A percentile compares a stretch with the other conserved stretches of the same genome.
phyloP scores from a whole-genome alignment of 106 monocot species.

The Dendrobium officinale region DNA sequence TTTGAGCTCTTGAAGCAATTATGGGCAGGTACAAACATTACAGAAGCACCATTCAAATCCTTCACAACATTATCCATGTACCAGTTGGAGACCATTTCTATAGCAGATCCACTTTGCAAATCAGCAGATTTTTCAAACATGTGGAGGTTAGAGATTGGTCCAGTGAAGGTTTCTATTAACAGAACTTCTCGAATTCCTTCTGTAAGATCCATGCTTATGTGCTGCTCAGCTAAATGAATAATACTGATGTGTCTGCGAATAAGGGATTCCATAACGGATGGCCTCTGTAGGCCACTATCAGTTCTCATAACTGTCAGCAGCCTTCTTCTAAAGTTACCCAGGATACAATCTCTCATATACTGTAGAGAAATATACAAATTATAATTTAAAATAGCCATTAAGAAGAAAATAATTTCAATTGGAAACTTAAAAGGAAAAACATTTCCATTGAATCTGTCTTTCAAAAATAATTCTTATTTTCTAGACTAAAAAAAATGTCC shows the following conservation, averaged over 20 bases:
- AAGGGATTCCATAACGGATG: slow-evolving; percentile 70
- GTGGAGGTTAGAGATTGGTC: slow-evolving; percentile 53
- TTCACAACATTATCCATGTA: slow-evolving; percentile 87
- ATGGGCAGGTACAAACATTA: slow-evolving; percentile 44
- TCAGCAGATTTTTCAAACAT: slow-evolving; percentile 38
- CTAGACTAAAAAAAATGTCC: not conserved
- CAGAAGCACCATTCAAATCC: slow-evolving; percentile 48
- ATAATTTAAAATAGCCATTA: not conserved
- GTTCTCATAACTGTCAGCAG: slow-evolving; percentile 57
- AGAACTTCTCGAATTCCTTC: slow-evolving; percentile 82
- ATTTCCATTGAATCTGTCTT: not conserved
- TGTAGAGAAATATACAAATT: slow-evolving; percentile 22
- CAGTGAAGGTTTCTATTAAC: slow-evolving; percentile 61
- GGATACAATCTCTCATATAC: slow-evolving; percentile 98
- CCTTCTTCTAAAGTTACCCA: slow-evolving; percentile 84
- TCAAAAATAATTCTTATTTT: not conserved
- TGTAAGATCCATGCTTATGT: slow-evolving; percentile 95
- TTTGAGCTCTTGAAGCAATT: slow-evolving; percentile 75
- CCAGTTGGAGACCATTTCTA: slow-evolving; percentile 70
- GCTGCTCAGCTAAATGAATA: slow-evolving; percentile 85
- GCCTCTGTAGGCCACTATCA: slow-evolving; percentile 77
- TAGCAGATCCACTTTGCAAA: slow-evolving; percentile 48
- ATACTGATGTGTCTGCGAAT: slow-evolving; percentile 74
- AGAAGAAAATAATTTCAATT: not conserved
- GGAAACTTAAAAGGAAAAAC: not conserved